Base-by-base conservation (phyloP, 768 basidiomycete species). In the Suillus fuscotomentosus region DNA sequence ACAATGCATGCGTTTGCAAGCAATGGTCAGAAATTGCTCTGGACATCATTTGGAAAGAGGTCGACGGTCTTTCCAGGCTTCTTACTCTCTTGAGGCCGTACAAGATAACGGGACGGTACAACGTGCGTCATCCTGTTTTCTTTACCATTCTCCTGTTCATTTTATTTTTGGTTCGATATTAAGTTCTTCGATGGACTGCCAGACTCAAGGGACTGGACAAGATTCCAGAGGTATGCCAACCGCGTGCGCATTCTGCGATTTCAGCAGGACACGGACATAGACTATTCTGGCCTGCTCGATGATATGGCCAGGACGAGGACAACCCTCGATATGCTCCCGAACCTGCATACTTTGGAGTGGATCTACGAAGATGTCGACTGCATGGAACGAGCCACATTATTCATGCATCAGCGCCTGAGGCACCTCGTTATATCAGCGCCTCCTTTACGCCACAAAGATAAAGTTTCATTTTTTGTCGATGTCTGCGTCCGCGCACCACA, bases 1-100 rank as follows among this genome's bases (percentile, higher is more conserved):
- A 63, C 2, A 86, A 83, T 60, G 86, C 84, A 3, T 73, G 76
- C 38, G 86, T 88, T 17, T 89, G 84, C 77, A 87, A 81, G 67
- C 68, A 65, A 55, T 90, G 88, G 88, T 85, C 83, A 2, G 80
- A 84, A 13, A 73, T 85, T 31, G 84, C 86, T 1, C 72, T 89
- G 62, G 83, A 88, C 69, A 69, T 76, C n/a, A 70, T 89, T 0
- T 90, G 88, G 88, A 78, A 74, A 60, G 80, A 86, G 2, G 81
- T 88, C 8, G 73, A 78, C 60, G 78, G 83, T 65, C 71, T 86
- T 1, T 60, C 73, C 38, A 76, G 74, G 11, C 76, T 89, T 9
- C 83, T 89, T 66, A 68, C 72, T 14, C 63, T 87, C 5, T 78
- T 89, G 11, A 80, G 80, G 13, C 85, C 86, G 74, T 86, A 62